These are phyloP conservation scores for Calocybe cyanea DNA, from an alignment of 768 basidiomycete genomes.

Conservation along the genomic window DNA sequence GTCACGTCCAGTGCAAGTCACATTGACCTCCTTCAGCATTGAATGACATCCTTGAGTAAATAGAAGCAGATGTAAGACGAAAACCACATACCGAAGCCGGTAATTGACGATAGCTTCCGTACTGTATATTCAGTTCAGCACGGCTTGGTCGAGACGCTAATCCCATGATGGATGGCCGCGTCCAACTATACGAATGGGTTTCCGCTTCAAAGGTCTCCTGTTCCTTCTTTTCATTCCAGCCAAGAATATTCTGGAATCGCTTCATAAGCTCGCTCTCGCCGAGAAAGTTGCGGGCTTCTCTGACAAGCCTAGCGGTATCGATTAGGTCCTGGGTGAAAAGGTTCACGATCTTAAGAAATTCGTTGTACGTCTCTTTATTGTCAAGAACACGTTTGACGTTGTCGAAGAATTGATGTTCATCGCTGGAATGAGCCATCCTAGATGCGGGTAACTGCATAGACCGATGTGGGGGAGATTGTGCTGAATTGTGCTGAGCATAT, in stretches of 20 bases:
- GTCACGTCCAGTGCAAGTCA: conserved; percentile 92
- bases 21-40: conserved; percentile 69
- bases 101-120: conserved; percentile 88
- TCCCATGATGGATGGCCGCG: conserved; percentile 42
- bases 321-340: conserved; percentile 94
- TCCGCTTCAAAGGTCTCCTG: conserved; percentile 48
- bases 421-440: conserved; percentile 26
- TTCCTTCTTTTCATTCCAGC: conserved; percentile 78
- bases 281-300: conserved; percentile 73
- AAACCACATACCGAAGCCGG: conserved; percentile 63
- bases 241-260: conserved; percentile 82
- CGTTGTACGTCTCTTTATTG: conserved; percentile 79
- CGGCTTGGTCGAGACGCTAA: conserved; percentile 45
- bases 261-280: conserved; percentile 75
- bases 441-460: conserved; percentile 24
- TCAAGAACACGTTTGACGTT: conserved; percentile 75
- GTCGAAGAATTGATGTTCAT: conserved; percentile 84
- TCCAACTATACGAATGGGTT: conserved; percentile 47
- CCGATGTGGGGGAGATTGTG: conserved; percentile 24
- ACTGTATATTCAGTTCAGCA: conserved; percentile 65
- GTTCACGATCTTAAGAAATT: conserved; percentile 94
- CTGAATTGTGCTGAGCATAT: conserved; percentile 33
- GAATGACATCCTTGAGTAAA: background rate
- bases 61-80: background rate
- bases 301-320: conserved; percentile 77